Percentiles rank a stretch among this genome's conserved stretches.
These are phyloP conservation scores for Yamadazyma endophytica DNA, from an alignment of 805 yeast species.

Conservation along the genomic window DNA sequence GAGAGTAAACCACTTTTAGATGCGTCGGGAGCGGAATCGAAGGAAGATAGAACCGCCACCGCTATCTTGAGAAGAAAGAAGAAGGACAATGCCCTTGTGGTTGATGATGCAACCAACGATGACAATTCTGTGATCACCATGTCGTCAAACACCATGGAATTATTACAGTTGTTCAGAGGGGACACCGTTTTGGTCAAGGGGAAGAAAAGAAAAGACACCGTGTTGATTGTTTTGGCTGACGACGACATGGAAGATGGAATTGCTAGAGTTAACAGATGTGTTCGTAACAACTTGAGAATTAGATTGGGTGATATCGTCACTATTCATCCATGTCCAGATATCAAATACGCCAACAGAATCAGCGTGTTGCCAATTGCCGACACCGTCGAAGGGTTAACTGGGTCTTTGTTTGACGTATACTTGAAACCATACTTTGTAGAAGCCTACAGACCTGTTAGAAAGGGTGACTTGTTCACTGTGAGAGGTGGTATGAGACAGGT, in stretches of 20 bases:
- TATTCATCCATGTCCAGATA: constrained; percentile 94
- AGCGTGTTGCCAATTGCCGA: constrained; percentile 96
- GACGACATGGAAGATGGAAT: constrained; percentile 96
- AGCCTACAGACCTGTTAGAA: constrained; percentile 97
- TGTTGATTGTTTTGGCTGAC: constrained; percentile 89
- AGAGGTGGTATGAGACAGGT: constrained; percentile 99
- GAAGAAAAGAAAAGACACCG: constrained; percentile 96
- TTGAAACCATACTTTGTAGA: constrained; percentile 97
- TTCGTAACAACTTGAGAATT: constrained; percentile 90
- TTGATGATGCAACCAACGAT: constrained; percentile 95
- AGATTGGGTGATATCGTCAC: constrained; percentile 91
- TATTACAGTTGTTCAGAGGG: constrained; percentile 92
- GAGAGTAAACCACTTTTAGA: constrained; percentile 38
- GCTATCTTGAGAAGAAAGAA: constrained; percentile 96
- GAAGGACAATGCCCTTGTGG: constrained; percentile 92
- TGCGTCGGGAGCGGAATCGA: constrained; percentile 62
- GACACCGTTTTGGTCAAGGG: constrained; percentile 97
- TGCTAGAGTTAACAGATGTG: constrained; percentile 91
- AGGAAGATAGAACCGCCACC: constrained; percentile 80
- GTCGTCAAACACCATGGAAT: constrained; percentile 93
- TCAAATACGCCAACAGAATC: constrained; percentile 93
- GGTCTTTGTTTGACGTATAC: constrained; percentile 92
- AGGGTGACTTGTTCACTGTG: constrained; percentile 93
- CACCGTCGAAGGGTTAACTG: constrained; percentile 96
- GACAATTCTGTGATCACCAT: constrained; percentile 96